These are phyloP conservation scores for Tremellales sp. DNA, from an alignment of 1,284 basidiomycete species.

Conservation along the genomic window DNA sequence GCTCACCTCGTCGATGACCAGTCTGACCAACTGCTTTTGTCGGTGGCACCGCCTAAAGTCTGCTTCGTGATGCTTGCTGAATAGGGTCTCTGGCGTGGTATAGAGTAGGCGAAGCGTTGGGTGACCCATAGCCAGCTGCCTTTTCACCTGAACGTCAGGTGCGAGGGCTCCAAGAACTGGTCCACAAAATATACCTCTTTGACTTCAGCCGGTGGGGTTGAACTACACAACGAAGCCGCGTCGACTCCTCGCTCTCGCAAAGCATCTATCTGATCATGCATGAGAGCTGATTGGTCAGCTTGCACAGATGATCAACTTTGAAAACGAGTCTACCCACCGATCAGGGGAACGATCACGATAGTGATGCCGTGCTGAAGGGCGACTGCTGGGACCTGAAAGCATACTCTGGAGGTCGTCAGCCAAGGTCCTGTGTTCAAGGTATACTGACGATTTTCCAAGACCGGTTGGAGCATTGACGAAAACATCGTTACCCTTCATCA, in stretches of 20 bases:
- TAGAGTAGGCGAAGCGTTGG: constrained; percentile 67
- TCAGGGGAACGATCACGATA: constrained; percentile 70
- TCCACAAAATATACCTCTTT: constrained; percentile 50
- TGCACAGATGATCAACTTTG: neutral
- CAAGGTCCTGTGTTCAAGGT: neutral
- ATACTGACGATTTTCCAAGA: constrained; percentile 68
- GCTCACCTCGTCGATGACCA: constrained; percentile 75
- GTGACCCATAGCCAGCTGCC: constrained; percentile 60
- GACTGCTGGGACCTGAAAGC: constrained; percentile 80
- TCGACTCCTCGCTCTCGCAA: constrained; percentile 57
- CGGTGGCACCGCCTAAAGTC: constrained; percentile 56
- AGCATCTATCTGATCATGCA: constrained; percentile 75
- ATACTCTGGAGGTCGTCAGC: constrained; percentile 53
- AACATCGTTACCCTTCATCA: constrained; percentile 63
- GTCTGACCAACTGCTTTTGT: constrained; percentile 59
- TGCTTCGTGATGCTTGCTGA: constrained; percentile 55
- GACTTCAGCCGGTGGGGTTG: constrained; percentile 57
- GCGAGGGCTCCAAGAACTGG: neutral
- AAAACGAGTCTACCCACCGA: constrained; percentile 53
- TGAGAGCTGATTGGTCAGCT: constrained; percentile 57
- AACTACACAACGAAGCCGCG: constrained; percentile 65
- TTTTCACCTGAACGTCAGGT: constrained; percentile 54
- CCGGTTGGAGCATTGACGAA: constrained; percentile 85
- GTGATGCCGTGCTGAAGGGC: constrained; percentile 68
- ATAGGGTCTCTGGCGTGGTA: constrained; percentile 71